Conservation (phyloP, 306 rosid species). For the Cucurbita argyrosperma region DNA sequence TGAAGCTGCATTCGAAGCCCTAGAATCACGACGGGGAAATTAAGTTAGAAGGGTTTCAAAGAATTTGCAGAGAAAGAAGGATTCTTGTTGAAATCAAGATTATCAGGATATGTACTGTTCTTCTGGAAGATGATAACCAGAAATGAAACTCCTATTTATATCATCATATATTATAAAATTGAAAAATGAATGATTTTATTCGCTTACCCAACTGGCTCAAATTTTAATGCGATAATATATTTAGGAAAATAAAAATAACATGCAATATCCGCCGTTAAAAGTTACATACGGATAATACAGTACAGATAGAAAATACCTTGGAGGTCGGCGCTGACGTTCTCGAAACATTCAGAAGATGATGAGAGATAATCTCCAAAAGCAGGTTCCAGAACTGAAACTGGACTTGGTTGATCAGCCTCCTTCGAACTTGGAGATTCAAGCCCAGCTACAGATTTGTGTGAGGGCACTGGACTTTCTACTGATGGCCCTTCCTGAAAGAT, state of each 20-base stretch:
- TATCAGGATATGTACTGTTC: neutral
- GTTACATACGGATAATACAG: neutral
- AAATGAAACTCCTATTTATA: neutral
- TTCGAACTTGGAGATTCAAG: slow-evolving; percentile 46
- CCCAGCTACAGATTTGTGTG: slow-evolving; percentile 20
- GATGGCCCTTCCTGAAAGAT: slow-evolving; percentile 47
- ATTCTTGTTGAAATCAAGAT: neutral
- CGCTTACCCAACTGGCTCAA: neutral
- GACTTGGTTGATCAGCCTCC: slow-evolving; percentile 95
- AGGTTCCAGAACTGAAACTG: slow-evolving; percentile 80
- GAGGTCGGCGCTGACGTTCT: slow-evolving; percentile 65
- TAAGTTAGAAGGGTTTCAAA: neutral
- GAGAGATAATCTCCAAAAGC: slow-evolving; percentile 65
- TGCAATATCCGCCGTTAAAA: neutral
- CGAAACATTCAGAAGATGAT: slow-evolving; percentile 86
- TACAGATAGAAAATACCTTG: slow-evolving; percentile 37
- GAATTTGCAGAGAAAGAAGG: neutral
- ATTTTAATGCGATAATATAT: neutral
- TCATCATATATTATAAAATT: neutral
- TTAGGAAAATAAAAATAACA: neutral
- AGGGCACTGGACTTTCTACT: slow-evolving; percentile 24
- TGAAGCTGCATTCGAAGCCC: slow-evolving; percentile 94
- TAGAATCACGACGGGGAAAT: slow-evolving; percentile 9
- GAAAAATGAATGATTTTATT: neutral
- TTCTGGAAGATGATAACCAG: neutral